Percentiles rank a stretch among this genome's conserved stretches.
These are phyloP conservation scores for Didymella arachidicola DNA, from an alignment of 2,329 filamentous ascomycete species.

Conservation along the genomic window DNA sequence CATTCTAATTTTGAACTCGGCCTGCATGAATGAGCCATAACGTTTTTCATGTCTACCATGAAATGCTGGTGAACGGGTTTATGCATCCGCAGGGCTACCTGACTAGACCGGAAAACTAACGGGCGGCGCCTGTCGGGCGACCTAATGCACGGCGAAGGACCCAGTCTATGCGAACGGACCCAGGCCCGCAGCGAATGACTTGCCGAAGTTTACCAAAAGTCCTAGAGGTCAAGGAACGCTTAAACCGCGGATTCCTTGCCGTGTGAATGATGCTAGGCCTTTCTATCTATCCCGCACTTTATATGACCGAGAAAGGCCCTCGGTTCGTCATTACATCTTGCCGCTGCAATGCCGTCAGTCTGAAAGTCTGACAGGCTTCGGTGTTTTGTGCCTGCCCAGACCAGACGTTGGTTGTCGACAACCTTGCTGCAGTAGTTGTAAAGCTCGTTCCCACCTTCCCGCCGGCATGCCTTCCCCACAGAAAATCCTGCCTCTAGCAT, in stretches of 20 bases:
- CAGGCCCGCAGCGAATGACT: constrained; percentile 28
- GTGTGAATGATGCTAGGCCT: constrained; percentile 3
- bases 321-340: constrained; percentile 2
- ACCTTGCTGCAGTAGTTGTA: constrained; percentile 17
- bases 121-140: constrained; percentile 18
- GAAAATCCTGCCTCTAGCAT: constrained; percentile 29
- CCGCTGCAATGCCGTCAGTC: constrained; percentile 18
- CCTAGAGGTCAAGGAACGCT: constrained; percentile 7
- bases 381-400: constrained; percentile 4
- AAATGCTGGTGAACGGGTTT: neutral
- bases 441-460: constrained; percentile 20
- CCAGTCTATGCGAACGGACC: constrained; percentile 29
- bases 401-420: constrained; percentile 3
- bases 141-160: constrained; percentile 16
- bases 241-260: constrained; percentile 1
- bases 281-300: neutral
- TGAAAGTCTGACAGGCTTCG: constrained; percentile 10
- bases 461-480: constrained; percentile 35
- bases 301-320: constrained; percentile 4
- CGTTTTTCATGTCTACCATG: neutral
- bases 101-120: constrained; percentile 1
- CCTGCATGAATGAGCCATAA: neutral
- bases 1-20: neutral
- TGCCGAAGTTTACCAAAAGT: constrained; percentile 14
- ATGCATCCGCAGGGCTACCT: constrained; percentile 3